Evolutionary conservation across 805 yeast genomes (phyloP).

Genomic region (Candida silvicultrix): DNA sequence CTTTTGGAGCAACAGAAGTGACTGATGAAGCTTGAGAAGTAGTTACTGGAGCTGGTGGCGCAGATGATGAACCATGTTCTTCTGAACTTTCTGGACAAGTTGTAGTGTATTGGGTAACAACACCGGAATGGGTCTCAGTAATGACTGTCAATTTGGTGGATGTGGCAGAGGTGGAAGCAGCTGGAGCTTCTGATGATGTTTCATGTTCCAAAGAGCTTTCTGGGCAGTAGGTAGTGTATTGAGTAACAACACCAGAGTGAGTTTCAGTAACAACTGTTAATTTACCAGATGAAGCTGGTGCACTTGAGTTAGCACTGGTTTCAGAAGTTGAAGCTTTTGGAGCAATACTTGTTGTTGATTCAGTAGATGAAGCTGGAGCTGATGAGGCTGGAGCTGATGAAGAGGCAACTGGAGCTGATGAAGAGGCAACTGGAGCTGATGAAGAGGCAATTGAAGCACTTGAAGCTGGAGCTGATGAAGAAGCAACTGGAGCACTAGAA

Average conservation of each 20-base stretch:
- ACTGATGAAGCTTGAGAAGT: background rate
- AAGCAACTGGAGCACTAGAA: constrained; percentile 11
- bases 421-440: constrained; percentile 1
- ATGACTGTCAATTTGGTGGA: constrained; percentile 11
- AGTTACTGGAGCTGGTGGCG: constrained; percentile 2
- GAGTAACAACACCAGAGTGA: constrained; percentile 5
- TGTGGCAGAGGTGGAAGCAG: background rate
- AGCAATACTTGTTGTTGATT: background rate
- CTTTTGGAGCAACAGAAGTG: background rate
- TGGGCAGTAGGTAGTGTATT: constrained; percentile 5
- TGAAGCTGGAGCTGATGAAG: constrained; percentile 2
- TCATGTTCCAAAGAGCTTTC: constrained; percentile 1
- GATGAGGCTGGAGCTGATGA: constrained; percentile 10
- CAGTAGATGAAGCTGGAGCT: background rate
- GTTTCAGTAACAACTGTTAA: constrained; percentile 22
- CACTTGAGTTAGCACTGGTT: background rate
- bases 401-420: background rate
- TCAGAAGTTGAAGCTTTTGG: background rate
- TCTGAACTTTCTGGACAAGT: constrained; percentile 5
- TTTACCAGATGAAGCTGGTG: background rate
- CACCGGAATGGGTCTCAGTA: constrained; percentile 19
- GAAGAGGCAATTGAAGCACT: constrained; percentile 9
- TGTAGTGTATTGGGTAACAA: constrained; percentile 1
- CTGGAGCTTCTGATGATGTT: constrained; percentile 4
- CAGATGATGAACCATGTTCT: constrained; percentile 1